Evolutionary conservation across 2,329 filamentous ascomycete species (phyloP), one percentile per base, ranked within the genome.

Genomic region (Alternaria novae-zelandiae): DNA sequence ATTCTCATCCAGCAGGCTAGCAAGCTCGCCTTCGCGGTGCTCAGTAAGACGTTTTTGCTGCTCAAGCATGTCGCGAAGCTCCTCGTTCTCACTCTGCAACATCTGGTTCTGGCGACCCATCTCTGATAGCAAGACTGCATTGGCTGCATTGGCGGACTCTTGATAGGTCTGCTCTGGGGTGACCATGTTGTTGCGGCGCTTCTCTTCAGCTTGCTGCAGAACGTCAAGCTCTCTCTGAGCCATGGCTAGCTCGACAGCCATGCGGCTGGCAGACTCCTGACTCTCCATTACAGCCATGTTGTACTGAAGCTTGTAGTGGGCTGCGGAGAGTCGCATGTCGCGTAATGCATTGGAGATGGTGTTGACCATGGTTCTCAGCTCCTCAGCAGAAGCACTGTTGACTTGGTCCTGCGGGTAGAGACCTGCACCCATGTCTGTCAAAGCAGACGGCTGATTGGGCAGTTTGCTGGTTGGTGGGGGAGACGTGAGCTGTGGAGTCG

Each of bases 221-320:
- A 94, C 92, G 65, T 97, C 92, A 20, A 97, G 91, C 80, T 97
- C 94, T 21, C 91, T 87, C 66, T 93, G 88, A n/a, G 91, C 91
- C 88, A 97, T 94, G 68, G 96, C 92, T 72, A 97, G 91, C 80
- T 97, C 95, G 6, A 97, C 94, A 36, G 90, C 91, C 70, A 95
- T 93, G 25, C 94, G 89, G 80, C 96, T 94, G 10, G 93, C 88
- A 28, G 94, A 91, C 70, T 97, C 93, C 53, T 91, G 89, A 58
- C 92, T 94, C 74, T 97, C 93, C 68, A 97, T 89, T 55, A 88
- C 89, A 26, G 97, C 86, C 74, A 97, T 87, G 71, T 91, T 94
- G 76, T 94, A 91, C 78, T 97, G 95, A 58, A 98, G 84, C 81
- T 96, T 96, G 82, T 96, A 91, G 78, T 97, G 94, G 30, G 94